phyloP scores from a whole-genome alignment of 139 green algal genomes.

The Chlorokybus atmophyticus region DNA sequence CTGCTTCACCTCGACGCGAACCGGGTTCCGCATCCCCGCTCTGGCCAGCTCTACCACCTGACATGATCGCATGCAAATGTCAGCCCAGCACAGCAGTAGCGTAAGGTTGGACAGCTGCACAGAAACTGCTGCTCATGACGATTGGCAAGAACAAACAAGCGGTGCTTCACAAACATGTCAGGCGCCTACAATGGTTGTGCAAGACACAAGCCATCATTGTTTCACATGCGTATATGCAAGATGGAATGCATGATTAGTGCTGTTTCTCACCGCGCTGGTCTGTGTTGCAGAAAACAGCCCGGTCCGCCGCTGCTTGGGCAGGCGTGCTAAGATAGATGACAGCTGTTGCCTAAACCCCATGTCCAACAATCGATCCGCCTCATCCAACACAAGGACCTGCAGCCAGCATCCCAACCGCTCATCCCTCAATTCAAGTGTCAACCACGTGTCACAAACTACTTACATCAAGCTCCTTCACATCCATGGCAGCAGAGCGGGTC shows the following conservation, averaged over 20 bases:
- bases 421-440: too few relatives aligned
- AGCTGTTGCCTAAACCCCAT: constrained; percentile 78
- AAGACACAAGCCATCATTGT: too few relatives aligned
- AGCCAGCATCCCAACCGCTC: too few relatives aligned
- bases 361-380: constrained; percentile 87
- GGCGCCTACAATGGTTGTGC: too few relatives aligned
- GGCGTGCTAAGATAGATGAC: constrained; percentile 56
- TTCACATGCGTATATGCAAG: too few relatives aligned
- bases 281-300: constrained; percentile 95
- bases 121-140: too few relatives aligned
- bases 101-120: too few relatives aligned
- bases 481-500: constrained; percentile 45
- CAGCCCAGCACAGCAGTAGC: too few relatives aligned
- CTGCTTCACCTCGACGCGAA: constrained; percentile 49
- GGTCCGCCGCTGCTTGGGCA: constrained; percentile 80
- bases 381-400: constrained; percentile 85
- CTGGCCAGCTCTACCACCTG: constrained; percentile 62
- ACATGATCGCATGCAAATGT: too few relatives aligned
- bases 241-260: too few relatives aligned
- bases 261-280: constrained; percentile 47
- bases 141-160: too few relatives aligned
- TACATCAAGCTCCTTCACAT: constrained; percentile 50
- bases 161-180: too few relatives aligned
- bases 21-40: constrained; percentile 82
- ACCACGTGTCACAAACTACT: background rate